Evolutionary conservation across 1,284 basidiomycete genomes (phyloP).

Genomic region (Fistulinella cinereoalba): DNA sequence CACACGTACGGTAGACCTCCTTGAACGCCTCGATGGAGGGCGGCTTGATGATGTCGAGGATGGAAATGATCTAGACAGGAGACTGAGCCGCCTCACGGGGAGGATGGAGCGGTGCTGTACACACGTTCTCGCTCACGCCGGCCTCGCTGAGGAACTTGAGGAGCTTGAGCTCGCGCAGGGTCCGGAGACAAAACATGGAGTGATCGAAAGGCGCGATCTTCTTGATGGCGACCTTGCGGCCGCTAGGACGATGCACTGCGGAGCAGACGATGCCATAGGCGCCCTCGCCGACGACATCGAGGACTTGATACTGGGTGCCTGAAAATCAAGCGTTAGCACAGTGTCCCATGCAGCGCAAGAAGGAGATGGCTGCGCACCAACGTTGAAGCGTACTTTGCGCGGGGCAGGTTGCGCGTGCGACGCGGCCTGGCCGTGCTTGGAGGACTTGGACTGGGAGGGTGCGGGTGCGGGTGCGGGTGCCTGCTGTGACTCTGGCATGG

Average conservation of each 20-base stretch:
- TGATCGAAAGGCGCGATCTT: slow-evolving; percentile 93
- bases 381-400: slow-evolving; percentile 89
- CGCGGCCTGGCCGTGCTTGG: slow-evolving; percentile 61
- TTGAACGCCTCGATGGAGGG: slow-evolving; percentile 87
- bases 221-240: slow-evolving; percentile 85
- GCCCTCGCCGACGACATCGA: slow-evolving; percentile 88
- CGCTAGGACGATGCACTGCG: slow-evolving; percentile 77
- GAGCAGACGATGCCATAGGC: slow-evolving; percentile 89
- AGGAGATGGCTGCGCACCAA: slow-evolving; percentile 57
- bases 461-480: slow-evolving; percentile 7
- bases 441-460: slow-evolving; percentile 43
- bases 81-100: not conserved
- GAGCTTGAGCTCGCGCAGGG: slow-evolving; percentile 83
- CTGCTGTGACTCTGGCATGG: slow-evolving; percentile 28
- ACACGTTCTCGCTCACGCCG: slow-evolving; percentile 89
- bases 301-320: slow-evolving; percentile 83
- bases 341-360: not conserved
- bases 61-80: slow-evolving; percentile 79
- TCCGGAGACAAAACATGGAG: slow-evolving; percentile 87
- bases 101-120: slow-evolving; percentile 27
- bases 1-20: slow-evolving; percentile 78
- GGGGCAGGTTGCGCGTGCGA: slow-evolving; percentile 67
- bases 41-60: slow-evolving; percentile 93
- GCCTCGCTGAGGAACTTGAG: slow-evolving; percentile 90
- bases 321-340: slow-evolving; percentile 4